Percentiles rank a stretch among this genome's conserved stretches.
Evolutionary conservation across 768 basidiomycete genomes (phyloP).

Genomic region (Xanthoconium stramineum): DNA sequence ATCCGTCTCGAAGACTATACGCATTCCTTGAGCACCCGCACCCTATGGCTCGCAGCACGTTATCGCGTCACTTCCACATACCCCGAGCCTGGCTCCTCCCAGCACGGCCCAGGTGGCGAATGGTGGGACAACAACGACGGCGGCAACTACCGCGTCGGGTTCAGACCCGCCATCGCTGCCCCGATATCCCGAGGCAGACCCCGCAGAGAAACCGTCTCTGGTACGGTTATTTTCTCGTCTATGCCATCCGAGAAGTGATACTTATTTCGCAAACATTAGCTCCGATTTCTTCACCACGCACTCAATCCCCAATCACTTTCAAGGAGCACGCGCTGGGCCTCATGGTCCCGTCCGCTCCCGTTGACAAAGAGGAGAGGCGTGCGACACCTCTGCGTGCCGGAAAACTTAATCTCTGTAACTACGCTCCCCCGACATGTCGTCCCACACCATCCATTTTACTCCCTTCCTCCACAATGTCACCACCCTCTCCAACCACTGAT

Average conservation of each 20-base stretch:
- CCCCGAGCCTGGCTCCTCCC: slow-evolving; percentile 12
- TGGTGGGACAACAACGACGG: slow-evolving; percentile 94
- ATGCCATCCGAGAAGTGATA: background rate
- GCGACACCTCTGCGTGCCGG: slow-evolving; percentile 9
- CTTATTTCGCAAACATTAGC: slow-evolving; percentile 13
- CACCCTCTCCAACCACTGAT: background rate
- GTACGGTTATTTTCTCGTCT: slow-evolving; percentile 4
- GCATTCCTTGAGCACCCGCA: slow-evolving; percentile 44
- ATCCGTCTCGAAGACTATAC: slow-evolving; percentile 74
- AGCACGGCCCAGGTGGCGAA: slow-evolving; percentile 55
- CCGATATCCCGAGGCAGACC: background rate
- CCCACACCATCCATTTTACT: background rate
- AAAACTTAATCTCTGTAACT: slow-evolving; percentile 32
- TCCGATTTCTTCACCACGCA: background rate
- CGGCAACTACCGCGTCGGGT: slow-evolving; percentile 73
- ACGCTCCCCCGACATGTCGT: slow-evolving; percentile 27
- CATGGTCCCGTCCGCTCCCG: slow-evolving; percentile 2
- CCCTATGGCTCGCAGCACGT: slow-evolving; percentile 61
- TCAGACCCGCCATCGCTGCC: slow-evolving; percentile 33
- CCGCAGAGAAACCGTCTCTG: slow-evolving; percentile 22
- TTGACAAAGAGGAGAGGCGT: background rate
- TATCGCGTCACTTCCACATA: slow-evolving; percentile 33
- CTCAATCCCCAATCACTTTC: background rate
- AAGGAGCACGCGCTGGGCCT: slow-evolving; percentile 14
- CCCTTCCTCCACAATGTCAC: background rate